Evolutionary conservation across 768 basidiomycete genomes (phyloP), one percentile per base, ranked within the genome.

Genomic region (Kwoniella sp.): DNA sequence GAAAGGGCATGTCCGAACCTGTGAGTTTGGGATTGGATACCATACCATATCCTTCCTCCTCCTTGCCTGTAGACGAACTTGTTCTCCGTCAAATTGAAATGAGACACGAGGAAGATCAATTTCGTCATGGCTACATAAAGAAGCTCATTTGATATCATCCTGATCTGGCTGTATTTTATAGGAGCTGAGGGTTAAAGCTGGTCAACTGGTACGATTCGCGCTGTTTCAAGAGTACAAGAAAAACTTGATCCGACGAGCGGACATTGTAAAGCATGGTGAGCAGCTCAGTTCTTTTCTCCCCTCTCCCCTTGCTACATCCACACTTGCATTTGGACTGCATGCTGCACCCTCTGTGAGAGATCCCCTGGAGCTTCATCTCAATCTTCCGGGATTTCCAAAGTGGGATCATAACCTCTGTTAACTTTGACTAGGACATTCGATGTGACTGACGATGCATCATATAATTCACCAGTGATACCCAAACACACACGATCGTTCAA

Each of bases 231-330:
- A 95, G 76, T 86, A 89, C 58, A 86, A 84, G 73, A 84, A 90
- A 55, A 78, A 81, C 12, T 83, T 86, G 1, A 79, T 96, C 53
- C 85, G 85, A 37, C 83, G 91, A 44, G 89, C 92, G n/a, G 92
- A 95, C 44, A 90, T 94, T 54, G 86, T 84, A 40, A 93, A 92
- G 81, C 90, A 90, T 83, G 86, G 93, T 88, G 63, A 64, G 65
- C 40, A 13, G 5, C 33, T 33, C 13, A 33, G 13, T 33, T 33
- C 33, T 13, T 33, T 33, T 6, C 33, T 60, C 24, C 27, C 19
- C 24, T 17, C 33, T 21, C 6, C 54, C n/a, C 22, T 13, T 22
- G 29, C 21, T 26, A n/a, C n/a, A n/a, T n/a, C n/a, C n/a, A n/a
- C n/a, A n/a, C n/a, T n/a, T n/a, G n/a, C n/a, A n/a, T n/a, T n/a